Evolutionary conservation across 768 basidiomycete species (phyloP), one percentile per base, ranked within the genome.

Genomic region (Lentinula sp.): DNA sequence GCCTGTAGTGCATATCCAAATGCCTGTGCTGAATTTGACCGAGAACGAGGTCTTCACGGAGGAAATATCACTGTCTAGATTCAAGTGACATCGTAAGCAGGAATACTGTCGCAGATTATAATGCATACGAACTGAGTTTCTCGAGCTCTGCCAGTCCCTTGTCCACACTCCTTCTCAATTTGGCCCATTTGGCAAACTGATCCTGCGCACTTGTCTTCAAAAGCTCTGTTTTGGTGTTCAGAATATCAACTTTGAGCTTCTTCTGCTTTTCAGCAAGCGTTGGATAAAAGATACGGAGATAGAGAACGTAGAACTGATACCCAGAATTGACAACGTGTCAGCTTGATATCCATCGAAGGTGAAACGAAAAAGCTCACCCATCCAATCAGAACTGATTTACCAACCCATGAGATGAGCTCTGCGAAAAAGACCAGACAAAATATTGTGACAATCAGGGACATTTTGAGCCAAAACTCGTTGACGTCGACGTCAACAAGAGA

Each of bases 141-240:
- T 98, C 95, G 3, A 98, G 79, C 59, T 99, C 95, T 43, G 86
- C 83, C 16, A 97, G 73, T 18, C 90, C 92, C 74, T 96, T 98
- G 77, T 98, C 96, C 49, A 98, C 85, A 66, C 83, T 92, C 65
- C 97, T 76, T 67, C 91, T 77, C 69, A 98, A 76, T 76, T 94
- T 95, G 51, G 96, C 96, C 96, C 97, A 98, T 76, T 94, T 98
- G 18, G 95, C 93, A 71, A 99, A 99, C 69, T 98, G 92, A 69
- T 98, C 95, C 71, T 98, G 97, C 16, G 94, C 91, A 67, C 91
- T 94, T 37, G 95, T 98, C 70, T 86, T 86, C 64, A 89, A 72
- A 3, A 98, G 85, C 70, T 98, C 93, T 28, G 89, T 81, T 74
- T 95, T 95, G 41, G 85, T 88, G 33, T 76, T 72, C 48, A 98